Percentiles rank a stretch among this genome's conserved stretches.
Conservation (phyloP, 192 early-diverging fungal genomes). For the Backusella psychrophila region DNA sequence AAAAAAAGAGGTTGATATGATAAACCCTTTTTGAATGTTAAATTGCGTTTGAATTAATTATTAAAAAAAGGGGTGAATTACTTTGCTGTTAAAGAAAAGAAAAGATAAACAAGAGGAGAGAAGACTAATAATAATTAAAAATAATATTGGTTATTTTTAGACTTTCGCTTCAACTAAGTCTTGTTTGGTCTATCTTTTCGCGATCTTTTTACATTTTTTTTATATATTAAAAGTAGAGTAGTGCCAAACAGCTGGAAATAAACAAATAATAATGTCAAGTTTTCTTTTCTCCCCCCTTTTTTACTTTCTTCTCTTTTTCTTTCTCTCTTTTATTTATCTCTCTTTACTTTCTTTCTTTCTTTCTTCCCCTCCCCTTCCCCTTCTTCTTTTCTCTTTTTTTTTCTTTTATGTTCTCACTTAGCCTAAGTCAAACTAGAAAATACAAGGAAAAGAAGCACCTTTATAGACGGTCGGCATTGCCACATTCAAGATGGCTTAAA, state of each 20-base stretch:
- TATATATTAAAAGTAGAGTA: not conserved
- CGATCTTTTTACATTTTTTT: not conserved
- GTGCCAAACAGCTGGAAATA: not conserved
- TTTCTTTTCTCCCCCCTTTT: not conserved
- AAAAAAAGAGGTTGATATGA: not conserved
- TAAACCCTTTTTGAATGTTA: constrained; percentile 2
- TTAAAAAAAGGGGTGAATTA: constrained; percentile 2
- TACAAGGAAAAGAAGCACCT: constrained; percentile 18
- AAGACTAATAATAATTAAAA: not conserved
- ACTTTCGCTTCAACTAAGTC: not conserved
- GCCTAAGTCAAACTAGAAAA: constrained; percentile 1
- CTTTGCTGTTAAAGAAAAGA: not conserved
- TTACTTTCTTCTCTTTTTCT: not conserved
- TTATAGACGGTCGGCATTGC: not conserved
- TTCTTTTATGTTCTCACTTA: not conserved
- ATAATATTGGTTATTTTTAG: not conserved
- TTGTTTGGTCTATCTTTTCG: not conserved
- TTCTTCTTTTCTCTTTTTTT: not conserved
- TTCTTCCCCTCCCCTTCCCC: not conserved
- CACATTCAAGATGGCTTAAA: constrained; percentile 11
- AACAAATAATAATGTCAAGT: constrained; percentile 6
- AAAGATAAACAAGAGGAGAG: not conserved
- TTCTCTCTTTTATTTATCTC: not conserved
- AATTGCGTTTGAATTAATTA: constrained; percentile 2
- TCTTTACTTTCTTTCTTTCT: not conserved